A percentile compares a stretch with the other conserved stretches of the same genome.
phyloP scores from a whole-genome alignment of 306 rosid genomes.

The Acmispon strigosus region DNA sequence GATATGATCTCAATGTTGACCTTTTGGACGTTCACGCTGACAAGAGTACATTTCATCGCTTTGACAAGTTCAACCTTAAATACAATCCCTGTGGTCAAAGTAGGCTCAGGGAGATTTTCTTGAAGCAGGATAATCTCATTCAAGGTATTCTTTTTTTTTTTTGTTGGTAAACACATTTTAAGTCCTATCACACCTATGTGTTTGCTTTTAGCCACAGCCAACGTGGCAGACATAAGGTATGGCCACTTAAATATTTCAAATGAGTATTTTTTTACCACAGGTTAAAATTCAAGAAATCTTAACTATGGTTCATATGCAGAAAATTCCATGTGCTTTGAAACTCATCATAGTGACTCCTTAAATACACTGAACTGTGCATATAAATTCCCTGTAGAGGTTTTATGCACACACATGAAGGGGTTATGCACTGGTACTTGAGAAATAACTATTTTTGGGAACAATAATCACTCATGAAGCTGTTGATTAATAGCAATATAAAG shows the following conservation, averaged over 20 bases:
- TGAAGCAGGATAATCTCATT: conserved; percentile 95
- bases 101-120: conserved; percentile 98
- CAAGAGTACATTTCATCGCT: conserved; percentile 99
- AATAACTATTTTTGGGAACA: background rate
- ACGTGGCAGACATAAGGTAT: background rate
- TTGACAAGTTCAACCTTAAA: conserved; percentile 96
- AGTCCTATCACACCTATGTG: background rate
- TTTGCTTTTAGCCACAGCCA: conserved; percentile 4
- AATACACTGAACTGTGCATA: background rate
- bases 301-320: background rate
- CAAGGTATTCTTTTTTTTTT: conserved; percentile 53
- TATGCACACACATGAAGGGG: background rate
- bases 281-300: background rate
- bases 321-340: background rate
- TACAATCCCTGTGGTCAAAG: conserved; percentile 99
- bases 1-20: conserved; percentile 97
- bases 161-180: background rate
- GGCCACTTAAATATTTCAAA: background rate
- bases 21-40: conserved; percentile 99
- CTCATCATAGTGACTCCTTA: background rate
- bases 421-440: background rate
- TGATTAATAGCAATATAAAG: too few relatives aligned
- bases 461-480: too few relatives aligned
- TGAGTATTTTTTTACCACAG: background rate
- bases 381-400: background rate